phyloP scores from a whole-genome alignment of 176 grass and related monocot genomes.

The sorghum (Sorghum bicolor) region DNA sequence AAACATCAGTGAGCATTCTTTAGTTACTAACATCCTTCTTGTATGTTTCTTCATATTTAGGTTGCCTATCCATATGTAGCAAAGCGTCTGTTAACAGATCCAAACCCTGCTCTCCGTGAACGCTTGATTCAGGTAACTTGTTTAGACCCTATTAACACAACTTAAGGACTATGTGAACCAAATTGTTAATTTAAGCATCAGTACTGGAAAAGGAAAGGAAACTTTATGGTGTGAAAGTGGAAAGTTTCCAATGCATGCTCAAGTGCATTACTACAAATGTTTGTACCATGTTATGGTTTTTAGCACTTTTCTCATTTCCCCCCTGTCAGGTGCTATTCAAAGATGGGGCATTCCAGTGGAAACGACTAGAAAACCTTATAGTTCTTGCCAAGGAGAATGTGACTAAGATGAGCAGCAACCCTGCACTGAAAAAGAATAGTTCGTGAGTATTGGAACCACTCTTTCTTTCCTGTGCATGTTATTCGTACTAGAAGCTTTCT shows the following conservation, averaged over 20 bases:
- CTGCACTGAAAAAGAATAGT: slow-evolving; percentile 71
- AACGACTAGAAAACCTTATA: slow-evolving; percentile 96
- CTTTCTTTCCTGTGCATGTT: slow-evolving; percentile 3
- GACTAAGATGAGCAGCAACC: slow-evolving; percentile 80
- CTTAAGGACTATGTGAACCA: not conserved
- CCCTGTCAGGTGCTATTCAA: slow-evolving; percentile 84
- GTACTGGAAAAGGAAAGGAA: not conserved
- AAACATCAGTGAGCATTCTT: not conserved
- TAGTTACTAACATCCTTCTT: slow-evolving; percentile 18
- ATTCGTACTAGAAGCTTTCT: not conserved
- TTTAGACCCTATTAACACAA: slow-evolving; percentile 2
- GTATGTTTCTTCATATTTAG: slow-evolving; percentile 45
- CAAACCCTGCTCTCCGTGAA: slow-evolving; percentile 93
- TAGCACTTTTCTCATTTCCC: not conserved
- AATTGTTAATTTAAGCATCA: slow-evolving; percentile 6
- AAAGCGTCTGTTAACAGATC: slow-evolving; percentile 94
- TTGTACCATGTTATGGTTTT: not conserved
- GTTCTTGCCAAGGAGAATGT: slow-evolving; percentile 99
- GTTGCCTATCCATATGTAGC: slow-evolving; percentile 98
- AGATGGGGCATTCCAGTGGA: slow-evolving; percentile 97
- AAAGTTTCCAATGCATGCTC: not conserved
- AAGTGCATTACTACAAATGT: not conserved
- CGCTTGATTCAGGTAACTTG: slow-evolving; percentile 82
- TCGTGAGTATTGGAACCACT: slow-evolving; percentile 40
- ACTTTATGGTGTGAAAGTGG: slow-evolving; percentile 7